Base-by-base conservation (phyloP, 1,284 basidiomycete species). In the Ustilago vetiveriae region DNA sequence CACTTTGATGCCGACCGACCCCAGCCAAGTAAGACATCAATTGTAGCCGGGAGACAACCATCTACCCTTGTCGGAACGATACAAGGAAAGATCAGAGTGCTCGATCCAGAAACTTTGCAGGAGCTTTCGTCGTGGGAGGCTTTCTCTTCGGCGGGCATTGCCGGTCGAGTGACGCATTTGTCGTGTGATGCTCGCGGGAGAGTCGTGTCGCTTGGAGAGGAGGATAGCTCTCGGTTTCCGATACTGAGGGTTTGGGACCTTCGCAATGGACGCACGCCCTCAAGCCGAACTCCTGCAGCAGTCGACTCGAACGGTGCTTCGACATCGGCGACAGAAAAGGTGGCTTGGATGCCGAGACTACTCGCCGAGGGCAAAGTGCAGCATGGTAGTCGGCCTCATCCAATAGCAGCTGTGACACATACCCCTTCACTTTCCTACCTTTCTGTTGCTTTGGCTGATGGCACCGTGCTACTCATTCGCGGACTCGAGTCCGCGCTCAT, bases 391-490 rank as follows among this genome's bases (percentile, higher is more conserved):
- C 42, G 70, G 35, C 76, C 77, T 0, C 59, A 72, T 41, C 77
- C 77, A 2, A 56, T 95, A 3, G 89, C 92, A 5, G 88, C 90
- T 0, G 84, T 96, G 11, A 90, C 94, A 0, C 84, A 94, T 23
- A 91, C 94, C 0, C 84, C 88, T 6, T 87, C 87, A n/a, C 85
- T 97, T 1, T 88, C 90, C 1, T 91, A 94, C 82, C 87, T 98
- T 17, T 90, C 94, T 5, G 87, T 97, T 36, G 95, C 93, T 8
- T 86, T 98, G 10, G 93, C 90, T 2, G 94, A 98, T 78, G 95
- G 95, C n/a, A 92, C 92, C 0, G 93, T 97, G 6, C 86, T 97
- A 6, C 85, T 97, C 17, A 94, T 94, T 79, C 89, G 92, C 4
- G 91, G 96, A 74, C 86, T 98, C 32, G 90, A 94, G 76, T 92